Evolutionary conservation across 2,329 filamentous ascomycete genomes (phyloP), one percentile per base, ranked within the genome.

Genomic region (Paecilomyces fulvus): DNA sequence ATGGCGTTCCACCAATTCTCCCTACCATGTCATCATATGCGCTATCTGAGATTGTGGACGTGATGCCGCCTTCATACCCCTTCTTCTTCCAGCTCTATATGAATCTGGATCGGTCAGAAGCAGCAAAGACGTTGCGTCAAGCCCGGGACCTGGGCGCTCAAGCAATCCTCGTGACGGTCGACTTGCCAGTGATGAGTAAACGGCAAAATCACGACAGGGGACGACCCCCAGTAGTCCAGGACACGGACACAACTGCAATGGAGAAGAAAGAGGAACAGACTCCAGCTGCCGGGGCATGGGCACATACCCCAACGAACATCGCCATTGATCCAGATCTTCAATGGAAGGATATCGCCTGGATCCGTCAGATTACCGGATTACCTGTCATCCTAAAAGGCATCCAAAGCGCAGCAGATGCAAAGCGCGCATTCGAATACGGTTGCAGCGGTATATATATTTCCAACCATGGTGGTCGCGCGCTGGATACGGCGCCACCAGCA

Each of bases 11-110:
- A 3, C 79, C 82, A 60, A 79, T 77, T 55, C 73, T 85, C 33
- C 80, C 78, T 31, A 83, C 79, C 1, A 79, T 76, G 54, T 80
- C 80, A 1, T 80, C 78, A 1, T 83, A 76, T 55, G 74, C 80
- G 0, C 69, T 82, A 3, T 58, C 67, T 1, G 79, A 82, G 53
- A 79, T 84, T 31, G 66, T 76, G 11, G 67, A 63, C 31, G 65
- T 69, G 0, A 66, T 67, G 10, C 52, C 49, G 12, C 50, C 56
- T 7, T 56, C 56, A 12, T 64, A 70, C 43, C 69, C 73, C 6
- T 73, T 77, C 63, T 73, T 77, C 58, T 73, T 77, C 59, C 76
- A 79, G 58, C 67, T 79, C 10, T 78, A 79, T 64, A 74, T 77
- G 58, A 75, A 77, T 63, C 69, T 65, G 0, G 65, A 75, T 53